These are phyloP conservation scores for Lotus japonicus DNA, from an alignment of 306 rosid species.

Conservation along the genomic window DNA sequence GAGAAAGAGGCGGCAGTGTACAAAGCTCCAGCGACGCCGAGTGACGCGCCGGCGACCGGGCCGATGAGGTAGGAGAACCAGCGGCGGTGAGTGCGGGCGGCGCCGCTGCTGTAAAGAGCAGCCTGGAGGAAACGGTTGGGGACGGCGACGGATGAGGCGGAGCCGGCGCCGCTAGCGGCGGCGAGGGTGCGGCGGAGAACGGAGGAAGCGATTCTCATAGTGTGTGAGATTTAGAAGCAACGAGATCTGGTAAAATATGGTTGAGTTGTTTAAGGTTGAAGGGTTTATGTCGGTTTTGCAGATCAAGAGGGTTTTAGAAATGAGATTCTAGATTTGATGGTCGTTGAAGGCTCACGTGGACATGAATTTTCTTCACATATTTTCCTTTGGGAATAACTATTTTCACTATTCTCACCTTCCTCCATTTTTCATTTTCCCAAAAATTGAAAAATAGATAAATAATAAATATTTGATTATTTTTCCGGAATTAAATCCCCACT, in stretches of 20 bases:
- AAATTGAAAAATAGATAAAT: no score
- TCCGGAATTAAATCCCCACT: no score
- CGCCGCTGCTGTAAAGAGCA: constrained; percentile 40
- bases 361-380: neutral
- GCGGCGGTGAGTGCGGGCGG: constrained; percentile 19
- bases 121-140: constrained; percentile 43
- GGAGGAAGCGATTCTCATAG: constrained; percentile 65
- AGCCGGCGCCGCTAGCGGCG: constrained; percentile 34
- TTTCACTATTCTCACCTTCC: no score
- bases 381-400: no score
- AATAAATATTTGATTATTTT: no score
- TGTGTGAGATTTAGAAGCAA: neutral
- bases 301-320: constrained; percentile 20
- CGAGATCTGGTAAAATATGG: neutral
- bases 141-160: constrained; percentile 17
- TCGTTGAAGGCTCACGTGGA: neutral
- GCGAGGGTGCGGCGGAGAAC: constrained; percentile 47
- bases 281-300: constrained; percentile 16
- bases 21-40: constrained; percentile 55
- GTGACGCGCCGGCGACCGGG: constrained; percentile 25
- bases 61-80: constrained; percentile 37
- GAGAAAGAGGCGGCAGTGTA: constrained; percentile 33
- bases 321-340: neutral
- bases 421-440: no score
- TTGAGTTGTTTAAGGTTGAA: neutral